Conservation (phyloP, 495 filamentous ascomycete genomes). For the Trichoderma reesei region DNA sequence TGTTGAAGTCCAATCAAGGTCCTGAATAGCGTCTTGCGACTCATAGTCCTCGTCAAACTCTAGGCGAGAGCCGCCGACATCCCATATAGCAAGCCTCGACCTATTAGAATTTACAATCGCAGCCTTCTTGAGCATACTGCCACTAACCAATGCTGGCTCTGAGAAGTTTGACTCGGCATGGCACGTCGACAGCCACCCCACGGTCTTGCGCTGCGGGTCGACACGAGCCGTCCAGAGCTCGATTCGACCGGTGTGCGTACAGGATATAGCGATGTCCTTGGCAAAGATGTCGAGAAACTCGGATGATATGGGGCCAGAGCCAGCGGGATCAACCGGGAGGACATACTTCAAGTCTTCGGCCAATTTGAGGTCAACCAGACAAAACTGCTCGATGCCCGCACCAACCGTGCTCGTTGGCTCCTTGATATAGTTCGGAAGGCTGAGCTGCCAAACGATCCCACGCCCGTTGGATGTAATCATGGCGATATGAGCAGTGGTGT, state of each 20-base stretch:
- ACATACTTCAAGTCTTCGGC: slow-evolving; percentile 73
- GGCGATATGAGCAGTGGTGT: slow-evolving; percentile 56
- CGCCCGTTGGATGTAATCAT: slow-evolving; percentile 73
- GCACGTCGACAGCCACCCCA: slow-evolving; percentile 80
- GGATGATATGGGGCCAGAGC: slow-evolving; percentile 57
- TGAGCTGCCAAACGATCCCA: slow-evolving; percentile 79
- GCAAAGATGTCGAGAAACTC: slow-evolving; percentile 83
- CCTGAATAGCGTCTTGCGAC: slow-evolving; percentile 63
- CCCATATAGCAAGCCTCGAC: slow-evolving; percentile 87
- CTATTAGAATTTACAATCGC: slow-evolving; percentile 65
- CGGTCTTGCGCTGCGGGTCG: slow-evolving; percentile 39
- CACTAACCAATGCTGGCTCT: slow-evolving; percentile 69
- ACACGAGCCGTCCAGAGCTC: slow-evolving; percentile 82
- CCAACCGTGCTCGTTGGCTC: slow-evolving; percentile 16
- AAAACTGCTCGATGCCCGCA: slow-evolving; percentile 52
- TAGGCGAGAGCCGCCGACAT: slow-evolving; percentile 67
- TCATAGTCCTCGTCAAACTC: slow-evolving; percentile 73
- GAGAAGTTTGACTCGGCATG: slow-evolving; percentile 70
- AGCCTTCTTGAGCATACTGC: slow-evolving; percentile 78
- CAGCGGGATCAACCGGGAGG: slow-evolving; percentile 83
- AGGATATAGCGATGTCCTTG: slow-evolving; percentile 79
- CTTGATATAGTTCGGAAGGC: slow-evolving; percentile 34
- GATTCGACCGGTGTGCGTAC: slow-evolving; percentile 64
- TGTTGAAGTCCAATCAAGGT: slow-evolving; percentile 92
- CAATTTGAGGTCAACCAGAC: slow-evolving; percentile 59